These are phyloP conservation scores for Trichoderma oligosporum DNA, from an alignment of 2,329 filamentous ascomycete genomes.

Conservation along the genomic window DNA sequence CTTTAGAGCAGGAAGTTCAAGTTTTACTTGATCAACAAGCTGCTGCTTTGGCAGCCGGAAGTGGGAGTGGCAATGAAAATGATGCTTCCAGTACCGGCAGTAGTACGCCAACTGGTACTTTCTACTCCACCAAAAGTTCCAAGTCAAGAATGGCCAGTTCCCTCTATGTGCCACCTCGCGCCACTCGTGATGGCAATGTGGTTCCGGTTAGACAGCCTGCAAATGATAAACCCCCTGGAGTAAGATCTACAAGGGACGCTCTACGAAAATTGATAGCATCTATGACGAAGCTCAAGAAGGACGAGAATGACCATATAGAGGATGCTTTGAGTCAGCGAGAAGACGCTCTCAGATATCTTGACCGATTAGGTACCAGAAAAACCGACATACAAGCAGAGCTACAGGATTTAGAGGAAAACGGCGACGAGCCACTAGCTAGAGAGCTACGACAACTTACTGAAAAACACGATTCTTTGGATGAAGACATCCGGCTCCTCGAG, in stretches of 20 bases:
- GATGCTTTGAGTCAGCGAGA: slow-evolving; percentile 55
- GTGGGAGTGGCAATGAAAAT: slow-evolving; percentile 33
- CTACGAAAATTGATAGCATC: slow-evolving; percentile 61
- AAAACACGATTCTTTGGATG: slow-evolving; percentile 52
- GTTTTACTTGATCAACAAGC: slow-evolving; percentile 48
- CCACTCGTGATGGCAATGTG: slow-evolving; percentile 45
- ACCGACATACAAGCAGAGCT: slow-evolving; percentile 51
- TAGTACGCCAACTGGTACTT: slow-evolving; percentile 40
- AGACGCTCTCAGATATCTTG: slow-evolving; percentile 55
- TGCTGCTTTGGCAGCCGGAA: slow-evolving; percentile 40
- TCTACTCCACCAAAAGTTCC: slow-evolving; percentile 39
- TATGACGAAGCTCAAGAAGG: slow-evolving; percentile 61
- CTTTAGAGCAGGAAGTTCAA: slow-evolving; percentile 47
- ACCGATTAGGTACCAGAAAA: slow-evolving; percentile 48
- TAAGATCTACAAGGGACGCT: slow-evolving; percentile 61
- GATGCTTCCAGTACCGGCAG: slow-evolving; percentile 40
- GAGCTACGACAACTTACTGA: slow-evolving; percentile 58
- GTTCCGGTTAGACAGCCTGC: slow-evolving; percentile 60
- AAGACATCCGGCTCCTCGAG: slow-evolving; percentile 64
- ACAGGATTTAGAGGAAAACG: slow-evolving; percentile 50
- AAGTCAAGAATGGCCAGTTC: slow-evolving; percentile 40
- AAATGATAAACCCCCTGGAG: slow-evolving; percentile 46
- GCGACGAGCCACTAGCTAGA: slow-evolving; percentile 54
- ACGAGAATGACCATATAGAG: slow-evolving; percentile 61
- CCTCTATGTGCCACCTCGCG: slow-evolving; percentile 40